Base-by-base conservation (phyloP, 116 monocot genomes). In the Cymodocea nodosa region DNA sequence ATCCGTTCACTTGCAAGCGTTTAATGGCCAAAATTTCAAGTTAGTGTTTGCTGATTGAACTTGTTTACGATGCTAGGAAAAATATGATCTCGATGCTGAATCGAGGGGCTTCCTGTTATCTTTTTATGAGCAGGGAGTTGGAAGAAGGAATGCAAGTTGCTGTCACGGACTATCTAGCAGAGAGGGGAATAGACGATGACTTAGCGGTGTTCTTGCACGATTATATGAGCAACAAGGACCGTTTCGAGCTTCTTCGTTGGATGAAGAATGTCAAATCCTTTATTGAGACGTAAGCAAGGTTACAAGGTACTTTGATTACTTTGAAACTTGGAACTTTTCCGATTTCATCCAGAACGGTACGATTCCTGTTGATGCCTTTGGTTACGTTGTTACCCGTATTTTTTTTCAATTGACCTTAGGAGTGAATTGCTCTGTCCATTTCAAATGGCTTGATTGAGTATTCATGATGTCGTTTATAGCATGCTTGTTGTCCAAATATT, bases 131-230 rank as follows among this genome's bases (percentile, higher is more conserved):
- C 72, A 90, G 94, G 82, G 83, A 85, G 12, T 65, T 90, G 81
- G 83, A 85, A 51, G 79, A 83, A 23, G 90, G 83, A 64, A n/a
- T 94, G 71, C 84, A 78, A 67, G 65, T 67, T n/a, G 77, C 83
- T 5, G 54, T 81, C 63, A 24, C 56, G 53, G 79, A 73, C 8
- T 94, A 82, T 67, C 55, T 94, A 77, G 85, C 80, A 69, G 80
- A 81, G 69, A 75, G 87, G 59, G 90, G 89, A 10, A 74, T 94
- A 55, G 74, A 84, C 35, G 87, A 87, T 72, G 84, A 89, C 18
- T 82, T 94, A 17, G 86, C 90, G 7, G 85, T 49, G 50, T 89
- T 85, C 56, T 68, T 94, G 71, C 90, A 94, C 65, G 71, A 67
- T 8, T 89, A 84, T 62, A 82, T 84, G 84, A 75, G 56, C 55